phyloP scores from a whole-genome alignment of 164 flowering plant genomes.

The Cinnamomum micranthum region DNA sequence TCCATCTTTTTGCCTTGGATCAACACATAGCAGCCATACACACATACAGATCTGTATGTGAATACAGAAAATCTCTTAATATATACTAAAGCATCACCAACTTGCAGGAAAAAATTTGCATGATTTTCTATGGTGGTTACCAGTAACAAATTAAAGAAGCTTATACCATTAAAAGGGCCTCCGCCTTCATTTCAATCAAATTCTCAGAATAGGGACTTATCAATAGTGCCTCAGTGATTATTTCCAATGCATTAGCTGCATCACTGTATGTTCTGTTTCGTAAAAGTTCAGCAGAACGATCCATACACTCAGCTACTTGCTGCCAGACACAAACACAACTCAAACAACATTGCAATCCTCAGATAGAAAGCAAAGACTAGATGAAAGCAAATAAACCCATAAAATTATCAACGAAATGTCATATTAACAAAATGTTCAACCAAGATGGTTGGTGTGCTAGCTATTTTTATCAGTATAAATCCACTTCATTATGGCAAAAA shows the following conservation, averaged over 20 bases:
- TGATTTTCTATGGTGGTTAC: not conserved
- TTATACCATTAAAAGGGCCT: conserved; percentile 72
- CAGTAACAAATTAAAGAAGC: conserved; percentile 3
- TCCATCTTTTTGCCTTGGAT: not conserved
- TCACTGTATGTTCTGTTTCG: conserved; percentile 43
- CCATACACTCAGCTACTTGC: conserved; percentile 51
- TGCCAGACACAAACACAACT: conserved; percentile 33
- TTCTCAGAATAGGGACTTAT: conserved; percentile 69
- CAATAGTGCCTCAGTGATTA: conserved; percentile 50
- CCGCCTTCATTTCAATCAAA: conserved; percentile 75
- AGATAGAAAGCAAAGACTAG: not conserved
- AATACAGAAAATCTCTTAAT: not conserved
- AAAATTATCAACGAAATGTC: not conserved
- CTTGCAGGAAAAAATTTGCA: not conserved
- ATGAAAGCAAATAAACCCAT: not conserved
- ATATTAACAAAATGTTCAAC: not conserved
- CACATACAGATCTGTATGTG: not conserved
- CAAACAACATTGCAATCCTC: conserved; percentile 4
- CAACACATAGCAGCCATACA: too few relatives aligned
- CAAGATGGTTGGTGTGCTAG: not conserved
- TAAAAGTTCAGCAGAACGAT: conserved; percentile 49
- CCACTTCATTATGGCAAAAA: not conserved
- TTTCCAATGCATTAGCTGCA: conserved; percentile 44
- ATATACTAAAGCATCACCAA: not conserved
- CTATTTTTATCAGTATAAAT: not conserved